These are phyloP conservation scores for Prorocentrum cordatum DNA, from an alignment of 169 alveolate species.

Conservation along the genomic window DNA sequence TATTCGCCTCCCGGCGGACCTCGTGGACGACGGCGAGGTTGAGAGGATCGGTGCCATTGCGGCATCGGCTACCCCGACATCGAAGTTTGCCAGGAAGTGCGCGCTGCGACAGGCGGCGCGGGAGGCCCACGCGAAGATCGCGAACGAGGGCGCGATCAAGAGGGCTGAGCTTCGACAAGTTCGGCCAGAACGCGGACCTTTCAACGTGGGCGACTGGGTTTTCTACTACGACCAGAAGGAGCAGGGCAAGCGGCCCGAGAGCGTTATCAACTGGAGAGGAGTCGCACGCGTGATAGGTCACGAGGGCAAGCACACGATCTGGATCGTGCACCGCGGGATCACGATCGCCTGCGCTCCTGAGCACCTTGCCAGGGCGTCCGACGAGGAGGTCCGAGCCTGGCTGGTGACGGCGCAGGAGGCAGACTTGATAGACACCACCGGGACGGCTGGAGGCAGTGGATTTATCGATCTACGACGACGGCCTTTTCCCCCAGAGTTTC, in stretches of 20 bases:
- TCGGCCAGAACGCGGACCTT: neutral
- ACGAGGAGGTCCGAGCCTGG: neutral
- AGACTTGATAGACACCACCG: neutral
- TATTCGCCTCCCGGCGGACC: neutral
- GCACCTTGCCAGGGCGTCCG: neutral
- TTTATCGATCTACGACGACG: neutral
- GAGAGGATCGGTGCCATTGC: neutral
- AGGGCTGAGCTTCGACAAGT: slow-evolving; percentile 14
- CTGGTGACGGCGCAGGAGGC: neutral
- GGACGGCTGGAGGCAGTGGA: neutral
- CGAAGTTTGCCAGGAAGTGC: neutral
- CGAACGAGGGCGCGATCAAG: neutral
- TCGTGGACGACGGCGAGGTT: neutral
- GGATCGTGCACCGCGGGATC: neutral
- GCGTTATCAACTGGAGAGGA: slow-evolving; percentile 15
- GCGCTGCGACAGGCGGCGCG: neutral
- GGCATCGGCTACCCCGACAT: neutral
- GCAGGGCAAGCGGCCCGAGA: neutral
- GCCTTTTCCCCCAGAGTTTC: no score
- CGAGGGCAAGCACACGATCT: neutral
- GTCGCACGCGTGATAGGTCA: neutral
- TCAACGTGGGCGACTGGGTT: neutral
- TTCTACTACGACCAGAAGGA: neutral
- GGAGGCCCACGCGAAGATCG: neutral
- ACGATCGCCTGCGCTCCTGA: neutral